phyloP scores from a whole-genome alignment of 441 rosid species.

The Omphalea diandra region DNA sequence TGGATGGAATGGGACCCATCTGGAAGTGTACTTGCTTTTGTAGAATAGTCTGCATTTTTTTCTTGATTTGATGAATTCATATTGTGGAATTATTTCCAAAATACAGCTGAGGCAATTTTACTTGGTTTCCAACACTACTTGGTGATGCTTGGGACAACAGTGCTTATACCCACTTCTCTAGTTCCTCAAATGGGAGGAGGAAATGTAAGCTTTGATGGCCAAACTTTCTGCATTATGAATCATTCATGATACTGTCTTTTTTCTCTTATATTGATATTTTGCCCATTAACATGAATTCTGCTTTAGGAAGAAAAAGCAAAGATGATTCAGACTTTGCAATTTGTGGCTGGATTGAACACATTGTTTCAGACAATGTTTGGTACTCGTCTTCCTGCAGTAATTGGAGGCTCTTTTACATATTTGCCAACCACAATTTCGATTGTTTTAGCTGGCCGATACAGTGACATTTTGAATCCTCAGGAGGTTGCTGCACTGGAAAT shows the following conservation, averaged over 20 bases:
- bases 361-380: conserved; percentile 74
- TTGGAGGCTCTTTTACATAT: conserved; percentile 82
- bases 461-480: conserved; percentile 59
- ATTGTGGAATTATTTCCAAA: conserved; percentile 13
- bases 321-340: conserved; percentile 84
- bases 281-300: background rate
- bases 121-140: conserved; percentile 98
- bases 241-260: background rate
- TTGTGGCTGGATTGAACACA: conserved; percentile 92
- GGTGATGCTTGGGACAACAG: conserved; percentile 99
- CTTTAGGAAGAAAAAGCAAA: conserved; percentile 85
- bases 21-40: background rate
- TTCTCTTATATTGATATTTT: conserved; percentile 9
- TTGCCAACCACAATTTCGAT: conserved; percentile 86
- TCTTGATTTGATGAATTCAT: conserved; percentile 11
- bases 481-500: conserved; percentile 52
- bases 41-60: background rate
- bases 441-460: conserved; percentile 82
- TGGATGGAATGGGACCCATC: background rate
- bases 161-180: conserved; percentile 80
- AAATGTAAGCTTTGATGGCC: conserved; percentile 57
- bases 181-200: conserved; percentile 99
- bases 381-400: conserved; percentile 81
- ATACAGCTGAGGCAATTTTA: conserved; percentile 84
- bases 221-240: background rate